A percentile compares a stretch with the other conserved stretches of the same genome.
Evolutionary conservation across 345 rosid species (phyloP).

Genomic region (Ceriops zippeliana): DNA sequence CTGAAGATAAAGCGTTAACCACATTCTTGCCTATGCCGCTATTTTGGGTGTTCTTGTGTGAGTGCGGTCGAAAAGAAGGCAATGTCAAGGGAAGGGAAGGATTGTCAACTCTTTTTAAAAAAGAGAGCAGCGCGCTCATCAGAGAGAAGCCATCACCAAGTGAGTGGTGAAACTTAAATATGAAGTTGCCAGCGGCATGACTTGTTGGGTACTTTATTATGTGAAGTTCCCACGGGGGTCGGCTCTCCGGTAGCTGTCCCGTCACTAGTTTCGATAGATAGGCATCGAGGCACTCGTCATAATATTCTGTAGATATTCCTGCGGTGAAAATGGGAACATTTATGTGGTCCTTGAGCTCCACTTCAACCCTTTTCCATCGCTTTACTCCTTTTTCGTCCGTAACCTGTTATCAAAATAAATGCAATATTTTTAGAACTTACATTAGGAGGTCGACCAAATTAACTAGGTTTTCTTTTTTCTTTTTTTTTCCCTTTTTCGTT

Average conservation of each 20-base stretch:
- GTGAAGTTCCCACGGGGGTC: constrained; percentile 57
- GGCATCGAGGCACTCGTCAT: constrained; percentile 28
- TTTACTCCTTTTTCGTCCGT: constrained; percentile 25
- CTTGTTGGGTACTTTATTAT: constrained; percentile 41
- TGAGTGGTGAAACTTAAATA: constrained; percentile 64
- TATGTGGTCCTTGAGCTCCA: constrained; percentile 35
- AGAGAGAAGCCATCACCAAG: constrained; percentile 59
- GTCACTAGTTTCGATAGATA: constrained; percentile 34
- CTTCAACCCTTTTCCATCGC: constrained; percentile 40
- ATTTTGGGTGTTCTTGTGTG: neutral
- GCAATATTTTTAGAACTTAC: no score
- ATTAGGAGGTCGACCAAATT: no score
- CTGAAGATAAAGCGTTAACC: constrained; percentile 8
- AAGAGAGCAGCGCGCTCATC: constrained; percentile 56
- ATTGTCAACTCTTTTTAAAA: constrained; percentile 44
- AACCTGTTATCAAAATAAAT: constrained; percentile 20
- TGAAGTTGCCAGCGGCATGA: constrained; percentile 26
- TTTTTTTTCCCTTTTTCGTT: no score
- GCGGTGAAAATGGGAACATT: constrained; percentile 27
- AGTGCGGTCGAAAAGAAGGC: constrained; percentile 19
- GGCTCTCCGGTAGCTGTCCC: constrained; percentile 33
- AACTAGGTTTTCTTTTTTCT: neutral
- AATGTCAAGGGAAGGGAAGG: constrained; percentile 44
- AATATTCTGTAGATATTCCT: constrained; percentile 26
- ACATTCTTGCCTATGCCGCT: neutral